Conservation (phyloP, 371 early-diverging fungal species). For the Rhizomucor pusillus region DNA sequence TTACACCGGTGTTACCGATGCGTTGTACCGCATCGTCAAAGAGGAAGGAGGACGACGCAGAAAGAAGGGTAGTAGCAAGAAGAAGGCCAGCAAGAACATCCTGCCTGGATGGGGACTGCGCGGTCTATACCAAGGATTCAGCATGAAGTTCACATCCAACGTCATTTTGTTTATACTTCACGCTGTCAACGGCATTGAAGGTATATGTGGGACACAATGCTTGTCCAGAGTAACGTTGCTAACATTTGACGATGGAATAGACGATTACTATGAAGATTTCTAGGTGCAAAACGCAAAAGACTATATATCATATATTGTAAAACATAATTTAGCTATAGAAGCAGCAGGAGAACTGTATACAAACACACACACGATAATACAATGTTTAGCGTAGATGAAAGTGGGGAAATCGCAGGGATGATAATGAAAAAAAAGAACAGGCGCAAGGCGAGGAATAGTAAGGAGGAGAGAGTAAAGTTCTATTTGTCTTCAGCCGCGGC, state of each 20-base stretch:
- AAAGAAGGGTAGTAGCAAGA: slow-evolving; percentile 16
- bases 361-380: slow-evolving; percentile 1
- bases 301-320: neutral
- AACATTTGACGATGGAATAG: neutral
- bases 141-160: slow-evolving; percentile 66
- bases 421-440: no score
- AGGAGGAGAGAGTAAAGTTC: no score
- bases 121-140: slow-evolving; percentile 78
- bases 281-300: slow-evolving; percentile 2
- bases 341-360: no score
- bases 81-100: slow-evolving; percentile 11
- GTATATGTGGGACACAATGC: slow-evolving; percentile 21
- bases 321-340: no score
- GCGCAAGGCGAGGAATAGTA: no score
- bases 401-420: no score
- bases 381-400: neutral
- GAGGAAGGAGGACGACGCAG: slow-evolving; percentile 75
- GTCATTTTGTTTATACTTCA: slow-evolving; percentile 61
- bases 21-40: slow-evolving; percentile 69
- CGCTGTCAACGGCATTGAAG: slow-evolving; percentile 55
- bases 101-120: slow-evolving; percentile 59
- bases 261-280: slow-evolving; percentile 27
- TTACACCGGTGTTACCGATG: slow-evolving; percentile 84
- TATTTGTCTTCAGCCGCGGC: no score
- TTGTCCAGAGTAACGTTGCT: neutral